Percentiles rank a stretch among this genome's conserved stretches.
Conservation (phyloP, 176 grass and related monocot genomes). For the Lolium multiflorum region DNA sequence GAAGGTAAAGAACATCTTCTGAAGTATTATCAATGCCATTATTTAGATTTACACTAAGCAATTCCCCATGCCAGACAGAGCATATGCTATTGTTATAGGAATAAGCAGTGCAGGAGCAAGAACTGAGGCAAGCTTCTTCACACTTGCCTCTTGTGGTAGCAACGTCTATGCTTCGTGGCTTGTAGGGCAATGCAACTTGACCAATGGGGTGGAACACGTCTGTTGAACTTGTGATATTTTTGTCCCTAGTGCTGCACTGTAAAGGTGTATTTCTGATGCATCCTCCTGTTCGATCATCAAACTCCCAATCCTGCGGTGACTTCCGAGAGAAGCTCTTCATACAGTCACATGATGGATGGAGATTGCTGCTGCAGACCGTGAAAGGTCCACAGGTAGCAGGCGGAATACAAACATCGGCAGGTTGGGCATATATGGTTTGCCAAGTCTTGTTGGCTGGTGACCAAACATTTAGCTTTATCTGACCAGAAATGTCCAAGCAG, state of each 20-base stretch:
- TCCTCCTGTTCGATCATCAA: background rate
- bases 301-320: background rate
- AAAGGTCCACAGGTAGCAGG: background rate
- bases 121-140: conserved; percentile 15
- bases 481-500: background rate
- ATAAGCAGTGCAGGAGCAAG: conserved; percentile 19
- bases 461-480: background rate
- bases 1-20: background rate
- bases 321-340: background rate
- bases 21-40: background rate
- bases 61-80: background rate
- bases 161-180: background rate
- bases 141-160: background rate
- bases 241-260: background rate
- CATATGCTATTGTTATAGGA: conserved; percentile 5
- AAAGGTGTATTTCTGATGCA: background rate
- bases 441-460: background rate
- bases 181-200: background rate
- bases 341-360: background rate
- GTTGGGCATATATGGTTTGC: background rate
- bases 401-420: background rate
- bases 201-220: background rate
- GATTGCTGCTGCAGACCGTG: background rate
- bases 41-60: conserved; percentile 1
- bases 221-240: background rate